phyloP scores from a whole-genome alignment of 225 moss, liverwort and hornwort genomes.

The Sphagnum tenellum region DNA sequence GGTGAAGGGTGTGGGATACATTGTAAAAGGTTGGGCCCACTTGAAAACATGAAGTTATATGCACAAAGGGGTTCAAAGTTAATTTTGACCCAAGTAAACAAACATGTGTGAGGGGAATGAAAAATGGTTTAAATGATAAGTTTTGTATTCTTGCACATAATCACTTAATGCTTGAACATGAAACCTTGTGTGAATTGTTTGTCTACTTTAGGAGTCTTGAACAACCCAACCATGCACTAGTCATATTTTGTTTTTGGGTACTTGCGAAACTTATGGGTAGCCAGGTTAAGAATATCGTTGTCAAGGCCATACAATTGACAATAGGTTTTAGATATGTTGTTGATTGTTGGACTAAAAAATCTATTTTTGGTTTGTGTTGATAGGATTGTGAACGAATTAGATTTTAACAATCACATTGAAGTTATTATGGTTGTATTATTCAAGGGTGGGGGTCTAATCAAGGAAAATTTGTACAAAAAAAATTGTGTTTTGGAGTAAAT shows the following conservation, averaged over 20 bases:
- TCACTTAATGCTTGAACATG: background rate
- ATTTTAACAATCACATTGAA: background rate
- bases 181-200: background rate
- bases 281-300: background rate
- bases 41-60: background rate
- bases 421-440: background rate
- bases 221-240: background rate
- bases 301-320: background rate
- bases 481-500: background rate
- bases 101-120: background rate
- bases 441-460: background rate
- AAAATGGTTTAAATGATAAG: too few relatives aligned
- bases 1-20: background rate
- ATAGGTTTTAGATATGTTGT: background rate
- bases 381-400: background rate
- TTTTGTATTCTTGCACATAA: background rate
- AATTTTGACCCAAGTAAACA: background rate
- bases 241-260: background rate
- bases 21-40: background rate
- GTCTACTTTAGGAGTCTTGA: background rate
- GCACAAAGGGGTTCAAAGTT: background rate
- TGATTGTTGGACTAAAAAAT: background rate
- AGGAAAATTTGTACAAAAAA: background rate
- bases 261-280: background rate
- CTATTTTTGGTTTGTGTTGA: background rate